Percentiles rank a stretch among this genome's conserved stretches.
These are phyloP conservation scores for Panicum miliaceum DNA, from an alignment of 176 grass and related monocot species.

Conservation along the genomic window DNA sequence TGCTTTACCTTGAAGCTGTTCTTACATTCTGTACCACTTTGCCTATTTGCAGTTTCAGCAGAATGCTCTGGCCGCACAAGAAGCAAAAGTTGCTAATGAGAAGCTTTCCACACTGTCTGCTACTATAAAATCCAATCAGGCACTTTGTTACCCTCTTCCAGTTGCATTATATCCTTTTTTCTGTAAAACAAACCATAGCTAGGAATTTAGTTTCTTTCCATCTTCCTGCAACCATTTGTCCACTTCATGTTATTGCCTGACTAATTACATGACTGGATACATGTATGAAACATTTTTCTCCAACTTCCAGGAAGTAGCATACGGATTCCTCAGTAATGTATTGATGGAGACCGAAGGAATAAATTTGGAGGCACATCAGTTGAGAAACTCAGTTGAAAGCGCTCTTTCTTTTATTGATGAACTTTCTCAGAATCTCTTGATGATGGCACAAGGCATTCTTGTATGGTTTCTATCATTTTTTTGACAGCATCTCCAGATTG, in stretches of 20 bases:
- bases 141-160: conserved; percentile 46
- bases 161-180: conserved; percentile 9
- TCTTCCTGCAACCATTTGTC: conserved; percentile 24
- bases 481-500: conserved; percentile 27
- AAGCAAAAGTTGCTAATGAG: conserved; percentile 59
- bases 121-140: conserved; percentile 45
- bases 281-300: conserved; percentile 37
- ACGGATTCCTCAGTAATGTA: conserved; percentile 34
- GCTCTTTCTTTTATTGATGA: conserved; percentile 73
- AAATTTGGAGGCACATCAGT: conserved; percentile 54
- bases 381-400: conserved; percentile 57
- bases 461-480: conserved; percentile 53
- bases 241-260: conserved; percentile 8
- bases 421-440: conserved; percentile 54
- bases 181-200: not conserved
- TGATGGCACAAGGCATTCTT: conserved; percentile 45
- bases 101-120: conserved; percentile 47
- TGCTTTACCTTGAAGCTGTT: not conserved
- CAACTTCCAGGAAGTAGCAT: conserved; percentile 59
- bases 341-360: conserved; percentile 54
- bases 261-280: conserved; percentile 33
- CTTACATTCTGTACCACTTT: conserved; percentile 30
- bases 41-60: conserved; percentile 62
- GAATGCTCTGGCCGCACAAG: conserved; percentile 58
- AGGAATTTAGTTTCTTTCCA: conserved; percentile 31